Base-by-base conservation (phyloP, 2,329 filamentous ascomycete genomes). In the Lasiodiplodia hormozganensis region DNA sequence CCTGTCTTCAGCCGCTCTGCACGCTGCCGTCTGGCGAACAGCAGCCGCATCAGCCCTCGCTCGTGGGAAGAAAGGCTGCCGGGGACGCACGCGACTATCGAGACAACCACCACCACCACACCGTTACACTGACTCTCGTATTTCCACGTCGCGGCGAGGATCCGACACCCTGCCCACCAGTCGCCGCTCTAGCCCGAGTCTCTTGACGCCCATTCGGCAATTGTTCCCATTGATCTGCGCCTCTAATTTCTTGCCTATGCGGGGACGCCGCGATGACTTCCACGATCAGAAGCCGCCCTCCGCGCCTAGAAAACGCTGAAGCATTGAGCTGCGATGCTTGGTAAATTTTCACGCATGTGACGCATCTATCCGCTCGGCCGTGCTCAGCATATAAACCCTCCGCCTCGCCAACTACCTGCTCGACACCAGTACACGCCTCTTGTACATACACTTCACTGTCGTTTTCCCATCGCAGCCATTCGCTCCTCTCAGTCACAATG, bases 401-500 rank as follows among this genome's bases (percentile, higher is more conserved):
- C 18, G 14, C 11, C 34, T 47, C 57, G 18, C 6, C 57, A 5
- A 28, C 28, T 25, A 21, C 12, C 43, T 49, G 58, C 43, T 52
- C 47, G 28, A 52, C 60, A 64, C 18, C 40, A 64, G 60, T 43
- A 25, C 58, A 34, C 28, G 49, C 62, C 68, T 36, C 67, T 49
- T 56, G 38, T 53, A 23, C 40, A 57, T 21, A 65, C 52, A 68
- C 7, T 28, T 47, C 57, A 49, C 56, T 60, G 52, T 66, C 62
- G 58, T 38, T 64, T 52, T 23, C 21, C 54, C 4, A 51, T 47
- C 31, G 25, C 67, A 66, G 36, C 62, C 49, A 68, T 54, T 57
- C 57, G 53, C 65, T 58, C 65, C 34, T 7, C 51, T n/a, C 28
- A 52, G 16, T 56, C 77, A 79, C 71, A 49, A 80, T 80, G 78